Conservation (phyloP, 1,284 basidiomycete genomes). For the Rhodotorula sp. region DNA sequence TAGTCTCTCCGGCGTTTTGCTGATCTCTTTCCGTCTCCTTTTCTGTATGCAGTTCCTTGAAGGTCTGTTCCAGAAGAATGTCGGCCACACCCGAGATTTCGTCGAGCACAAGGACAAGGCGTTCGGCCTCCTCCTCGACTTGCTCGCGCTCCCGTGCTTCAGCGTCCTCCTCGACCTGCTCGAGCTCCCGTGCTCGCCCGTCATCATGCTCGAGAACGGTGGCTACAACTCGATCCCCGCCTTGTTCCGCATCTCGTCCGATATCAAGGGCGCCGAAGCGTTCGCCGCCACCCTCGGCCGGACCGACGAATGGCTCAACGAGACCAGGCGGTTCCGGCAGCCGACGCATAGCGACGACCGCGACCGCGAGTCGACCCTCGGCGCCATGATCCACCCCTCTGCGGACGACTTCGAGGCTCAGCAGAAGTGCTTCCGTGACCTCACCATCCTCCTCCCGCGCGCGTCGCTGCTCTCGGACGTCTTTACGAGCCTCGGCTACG, state of each 20-base stretch:
- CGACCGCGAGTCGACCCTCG: conserved; percentile 60
- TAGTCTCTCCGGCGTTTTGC: background rate
- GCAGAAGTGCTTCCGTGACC: conserved; percentile 69
- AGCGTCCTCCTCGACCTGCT: too few relatives aligned
- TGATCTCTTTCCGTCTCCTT: background rate
- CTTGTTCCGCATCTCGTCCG: conserved; percentile 82
- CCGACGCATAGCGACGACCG: conserved; percentile 29
- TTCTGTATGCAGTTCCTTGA: conserved; percentile 75
- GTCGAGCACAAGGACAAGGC: conserved; percentile 65
- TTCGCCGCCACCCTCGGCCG: conserved; percentile 68
- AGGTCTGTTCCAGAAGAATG: conserved; percentile 87
- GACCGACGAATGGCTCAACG: conserved; percentile 67
- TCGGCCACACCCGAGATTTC: conserved; percentile 77
- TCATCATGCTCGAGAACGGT: conserved; percentile 78
- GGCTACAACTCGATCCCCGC: conserved; percentile 81
- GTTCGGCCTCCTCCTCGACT: conserved; percentile 67
- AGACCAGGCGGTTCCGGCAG: conserved; percentile 72
- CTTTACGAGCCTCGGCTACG: conserved; percentile 78
- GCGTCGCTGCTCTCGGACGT: conserved; percentile 83
- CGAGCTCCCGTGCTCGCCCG: conserved; percentile 82
- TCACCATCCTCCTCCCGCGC: conserved; percentile 75
- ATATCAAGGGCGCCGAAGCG: conserved; percentile 75
- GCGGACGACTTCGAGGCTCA: conserved; percentile 56
- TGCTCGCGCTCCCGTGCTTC: too few relatives aligned
- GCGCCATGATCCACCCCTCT: conserved; percentile 58